A percentile compares a stretch with the other conserved stretches of the same genome.
These are phyloP conservation scores for Mortierella sp. DNA, from an alignment of 371 early-diverging fungal genomes.

Conservation along the genomic window DNA sequence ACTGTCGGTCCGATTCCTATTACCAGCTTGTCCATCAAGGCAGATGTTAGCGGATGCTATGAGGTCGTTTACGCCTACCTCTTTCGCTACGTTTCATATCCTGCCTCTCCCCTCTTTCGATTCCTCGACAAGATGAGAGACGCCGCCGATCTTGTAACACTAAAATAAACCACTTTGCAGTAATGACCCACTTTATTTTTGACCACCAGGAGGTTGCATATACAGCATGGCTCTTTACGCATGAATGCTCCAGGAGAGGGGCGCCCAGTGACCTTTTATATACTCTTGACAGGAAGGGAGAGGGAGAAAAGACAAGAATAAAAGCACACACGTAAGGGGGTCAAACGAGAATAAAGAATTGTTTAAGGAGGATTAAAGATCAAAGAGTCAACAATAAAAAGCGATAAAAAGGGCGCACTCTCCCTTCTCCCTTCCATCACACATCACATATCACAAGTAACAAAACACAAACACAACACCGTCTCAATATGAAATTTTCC, in stretches of 20 bases:
- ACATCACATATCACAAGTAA: background rate
- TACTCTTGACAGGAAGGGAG: background rate
- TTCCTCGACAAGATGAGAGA: background rate
- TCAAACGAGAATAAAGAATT: background rate
- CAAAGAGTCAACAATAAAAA: background rate
- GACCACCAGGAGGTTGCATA: background rate
- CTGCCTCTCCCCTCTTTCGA: background rate
- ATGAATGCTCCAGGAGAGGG: no score
- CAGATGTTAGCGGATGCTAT: background rate
- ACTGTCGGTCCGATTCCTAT: background rate
- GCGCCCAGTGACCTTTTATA: no score
- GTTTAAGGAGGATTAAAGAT: background rate
- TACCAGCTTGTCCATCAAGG: background rate
- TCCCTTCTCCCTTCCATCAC: background rate
- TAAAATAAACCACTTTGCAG: background rate
- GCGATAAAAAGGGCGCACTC: background rate
- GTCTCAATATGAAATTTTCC: background rate
- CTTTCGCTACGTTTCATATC: background rate
- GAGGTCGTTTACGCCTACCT: background rate
- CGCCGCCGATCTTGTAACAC: background rate
- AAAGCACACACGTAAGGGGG: background rate
- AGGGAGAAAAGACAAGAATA: background rate
- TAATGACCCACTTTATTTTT: background rate
- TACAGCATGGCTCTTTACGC: background rate
- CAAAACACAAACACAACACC: background rate